Evolutionary conservation across 441 rosid species (phyloP).

Genomic region (Adansonia gregorii): DNA sequence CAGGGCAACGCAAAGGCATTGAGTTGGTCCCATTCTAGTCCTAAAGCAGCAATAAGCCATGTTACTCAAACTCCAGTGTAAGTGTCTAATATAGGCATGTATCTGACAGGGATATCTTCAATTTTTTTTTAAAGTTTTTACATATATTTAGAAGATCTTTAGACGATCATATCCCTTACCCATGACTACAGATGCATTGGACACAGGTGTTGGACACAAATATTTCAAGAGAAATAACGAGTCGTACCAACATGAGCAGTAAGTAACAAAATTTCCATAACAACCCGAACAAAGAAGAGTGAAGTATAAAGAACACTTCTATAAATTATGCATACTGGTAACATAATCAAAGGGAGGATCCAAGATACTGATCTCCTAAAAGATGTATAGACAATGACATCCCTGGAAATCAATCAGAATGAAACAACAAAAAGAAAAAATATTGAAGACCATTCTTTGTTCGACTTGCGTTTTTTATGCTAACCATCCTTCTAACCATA

Average conservation of each 20-base stretch:
- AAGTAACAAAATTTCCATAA: not conserved
- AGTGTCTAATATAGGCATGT: no score
- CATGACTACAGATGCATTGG: no score
- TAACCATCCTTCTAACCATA: slow-evolving; percentile 16
- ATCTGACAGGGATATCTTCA: no score
- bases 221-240: no score
- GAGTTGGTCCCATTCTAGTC: not conserved
- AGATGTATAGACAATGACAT: not conserved
- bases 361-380: not conserved
- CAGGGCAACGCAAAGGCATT: not conserved
- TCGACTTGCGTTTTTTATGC: not conserved
- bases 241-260: not conserved
- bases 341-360: not conserved
- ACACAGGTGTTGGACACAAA: no score
- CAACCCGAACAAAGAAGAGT: not conserved
- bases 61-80: no score
- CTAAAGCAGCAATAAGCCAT: not conserved
- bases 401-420: not conserved
- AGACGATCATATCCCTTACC: no score
- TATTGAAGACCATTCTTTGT: not conserved
- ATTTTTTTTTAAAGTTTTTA: no score
- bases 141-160: no score
- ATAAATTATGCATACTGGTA: not conserved
- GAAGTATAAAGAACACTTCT: not conserved
- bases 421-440: not conserved